These are phyloP conservation scores for Xylariaceae sp. DNA, from an alignment of 2,329 filamentous ascomycete genomes.

Conservation along the genomic window DNA sequence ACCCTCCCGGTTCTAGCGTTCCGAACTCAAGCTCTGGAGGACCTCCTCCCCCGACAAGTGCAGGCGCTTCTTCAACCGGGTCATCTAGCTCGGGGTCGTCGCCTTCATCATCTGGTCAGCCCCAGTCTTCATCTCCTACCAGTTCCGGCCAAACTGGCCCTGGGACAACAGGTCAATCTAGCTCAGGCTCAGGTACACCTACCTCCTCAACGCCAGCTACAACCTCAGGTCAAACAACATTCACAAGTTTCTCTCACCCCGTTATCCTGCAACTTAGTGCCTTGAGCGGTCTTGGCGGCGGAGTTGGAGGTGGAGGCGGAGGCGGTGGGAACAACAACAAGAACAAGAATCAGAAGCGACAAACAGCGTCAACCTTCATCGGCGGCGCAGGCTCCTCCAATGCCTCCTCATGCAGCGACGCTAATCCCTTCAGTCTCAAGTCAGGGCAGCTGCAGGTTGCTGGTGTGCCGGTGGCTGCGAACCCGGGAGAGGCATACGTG, in stretches of 20 bases:
- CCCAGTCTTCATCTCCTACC: too few relatives aligned
- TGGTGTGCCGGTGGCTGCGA: neutral
- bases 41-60: too few relatives aligned
- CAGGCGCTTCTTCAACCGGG: too few relatives aligned
- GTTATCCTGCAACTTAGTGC: neutral
- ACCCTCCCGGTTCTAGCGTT: too few relatives aligned
- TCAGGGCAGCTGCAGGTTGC: neutral
- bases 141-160: too few relatives aligned
- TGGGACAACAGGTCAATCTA: too few relatives aligned
- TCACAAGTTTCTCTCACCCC: neutral
- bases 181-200: neutral
- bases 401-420: neutral
- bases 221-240: neutral
- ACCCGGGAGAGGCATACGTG: neutral
- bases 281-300: neutral
- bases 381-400: neutral
- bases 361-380: neutral
- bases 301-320: too few relatives aligned
- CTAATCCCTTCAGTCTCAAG: neutral
- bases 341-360: neutral
- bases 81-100: too few relatives aligned
- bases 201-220: neutral
- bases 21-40: too few relatives aligned
- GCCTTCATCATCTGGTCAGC: too few relatives aligned
- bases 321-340: too few relatives aligned